Evolutionary conservation across 2,329 filamentous ascomycete species (phyloP).

Genomic region (Aspergillus melleus): DNA sequence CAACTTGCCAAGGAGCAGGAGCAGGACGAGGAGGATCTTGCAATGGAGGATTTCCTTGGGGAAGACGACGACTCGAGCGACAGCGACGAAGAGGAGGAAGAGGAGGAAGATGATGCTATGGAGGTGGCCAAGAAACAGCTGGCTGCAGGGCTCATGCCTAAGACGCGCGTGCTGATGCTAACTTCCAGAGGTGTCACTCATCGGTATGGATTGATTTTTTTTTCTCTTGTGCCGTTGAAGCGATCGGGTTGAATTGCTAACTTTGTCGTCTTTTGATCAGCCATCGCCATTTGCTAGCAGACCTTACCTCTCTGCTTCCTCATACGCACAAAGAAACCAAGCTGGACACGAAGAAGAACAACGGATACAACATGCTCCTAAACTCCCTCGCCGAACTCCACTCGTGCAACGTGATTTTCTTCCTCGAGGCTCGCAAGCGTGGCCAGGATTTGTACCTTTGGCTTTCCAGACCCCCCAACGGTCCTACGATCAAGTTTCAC

Average conservation of each 20-base stretch:
- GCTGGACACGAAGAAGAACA: slow-evolving; percentile 86
- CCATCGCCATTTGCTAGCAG: slow-evolving; percentile 89
- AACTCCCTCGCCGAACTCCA: slow-evolving; percentile 77
- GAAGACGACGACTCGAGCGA: slow-evolving; percentile 40
- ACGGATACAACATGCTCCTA: slow-evolving; percentile 66
- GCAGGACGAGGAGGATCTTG: slow-evolving; percentile 46
- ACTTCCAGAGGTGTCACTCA: slow-evolving; percentile 91
- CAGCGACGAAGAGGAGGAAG: slow-evolving; percentile 35
- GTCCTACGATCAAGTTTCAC: slow-evolving; percentile 64
- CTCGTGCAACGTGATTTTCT: slow-evolving; percentile 92
- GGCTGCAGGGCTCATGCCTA: slow-evolving; percentile 41
- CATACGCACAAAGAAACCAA: slow-evolving; percentile 94
- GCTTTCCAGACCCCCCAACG: slow-evolving; percentile 88
- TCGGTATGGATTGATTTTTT: slow-evolving; percentile 53
- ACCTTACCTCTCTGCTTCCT: slow-evolving; percentile 83
- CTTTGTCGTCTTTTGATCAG: slow-evolving; percentile 46
- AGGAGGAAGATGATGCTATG: slow-evolving; percentile 24
- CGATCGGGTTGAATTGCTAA: background rate
- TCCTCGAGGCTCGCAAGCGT: slow-evolving; percentile 87
- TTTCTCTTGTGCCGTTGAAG: background rate
- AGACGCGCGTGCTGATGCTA: slow-evolving; percentile 75
- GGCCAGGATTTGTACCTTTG: slow-evolving; percentile 92
- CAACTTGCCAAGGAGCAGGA: slow-evolving; percentile 52
- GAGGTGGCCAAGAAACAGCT: slow-evolving; percentile 34
- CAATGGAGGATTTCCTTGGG: slow-evolving; percentile 37